Evolutionary conservation across 1,284 basidiomycete genomes (phyloP).

Genomic region (Sporisorium exsertum): DNA sequence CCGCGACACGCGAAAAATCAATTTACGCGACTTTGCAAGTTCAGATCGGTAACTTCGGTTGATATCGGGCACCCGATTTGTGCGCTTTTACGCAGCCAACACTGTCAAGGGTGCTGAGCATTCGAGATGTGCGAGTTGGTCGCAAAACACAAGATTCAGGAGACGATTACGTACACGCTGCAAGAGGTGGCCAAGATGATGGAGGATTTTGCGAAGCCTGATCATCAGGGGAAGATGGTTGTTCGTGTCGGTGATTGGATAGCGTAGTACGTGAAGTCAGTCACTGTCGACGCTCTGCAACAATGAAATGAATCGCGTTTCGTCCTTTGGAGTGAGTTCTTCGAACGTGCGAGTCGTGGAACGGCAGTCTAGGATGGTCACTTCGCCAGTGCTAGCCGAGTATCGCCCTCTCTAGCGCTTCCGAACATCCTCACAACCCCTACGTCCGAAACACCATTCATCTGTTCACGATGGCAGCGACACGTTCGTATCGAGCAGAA

Average conservation of each 20-base stretch:
- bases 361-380: not conserved
- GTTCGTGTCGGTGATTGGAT: slow-evolving; percentile 21
- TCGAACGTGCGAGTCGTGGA: not conserved
- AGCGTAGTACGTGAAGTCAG: slow-evolving; percentile 4
- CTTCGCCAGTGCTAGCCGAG: slow-evolving; percentile 10
- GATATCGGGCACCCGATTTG: not conserved
- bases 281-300: not conserved
- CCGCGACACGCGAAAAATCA: slow-evolving; percentile 1
- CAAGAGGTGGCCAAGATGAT: slow-evolving; percentile 47
- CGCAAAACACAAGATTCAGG: slow-evolving; percentile 39
- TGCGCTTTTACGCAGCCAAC: slow-evolving; percentile 35
- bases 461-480: not conserved
- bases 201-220: slow-evolving; percentile 29
- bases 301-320: too few relatives aligned
- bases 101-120: slow-evolving; percentile 52
- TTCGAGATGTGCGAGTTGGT: slow-evolving; percentile 56
- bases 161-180: slow-evolving; percentile 41
- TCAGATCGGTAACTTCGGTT: not conserved
- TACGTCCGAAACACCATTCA: not conserved
- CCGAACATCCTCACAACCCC: slow-evolving; percentile 18
- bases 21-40: slow-evolving; percentile 29
- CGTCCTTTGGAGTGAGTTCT: too few relatives aligned
- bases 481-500: not conserved
- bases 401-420: slow-evolving; percentile 9
- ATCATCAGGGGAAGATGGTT: slow-evolving; percentile 47